Base-by-base conservation (phyloP, 106 monocot genomes). In the Posidonia australis region DNA sequence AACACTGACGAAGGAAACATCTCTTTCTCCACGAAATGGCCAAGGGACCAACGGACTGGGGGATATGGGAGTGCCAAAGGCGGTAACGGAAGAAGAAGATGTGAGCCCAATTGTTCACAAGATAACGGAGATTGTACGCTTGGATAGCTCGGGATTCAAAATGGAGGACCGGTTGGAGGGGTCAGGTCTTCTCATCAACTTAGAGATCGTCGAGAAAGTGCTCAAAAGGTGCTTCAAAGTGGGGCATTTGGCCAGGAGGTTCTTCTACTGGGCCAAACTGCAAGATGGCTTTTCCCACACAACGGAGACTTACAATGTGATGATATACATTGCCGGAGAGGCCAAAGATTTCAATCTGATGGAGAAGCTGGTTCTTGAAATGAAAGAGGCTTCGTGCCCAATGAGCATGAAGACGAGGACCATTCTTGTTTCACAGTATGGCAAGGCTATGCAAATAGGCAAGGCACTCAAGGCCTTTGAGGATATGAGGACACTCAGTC, bases 321-420 rank as follows among this genome's bases (percentile, higher is more conserved):
- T 93, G 81, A 53, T 81, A 32, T 86, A 86, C 62, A 86, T 93
- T 14, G 85, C 86, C 42, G 77, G 93, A 18, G 93, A 93, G 63
- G 67, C 63, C 26, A 51, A 63, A 64, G 76, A 86, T 1, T 75
- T 89, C 21, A 77, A 73, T 22, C 48, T 89, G 67, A 41, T 86
- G 46, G 89, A 93, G 76, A 72, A 68, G 62, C 71, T 93, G 60
- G 24, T 76, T 19, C 18, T 41, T 13, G 79, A 89, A 64, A 93
- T 93, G 93, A 73, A 86, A 19, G 60, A 68, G 27, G 72, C 72
- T 26, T 52, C 62, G 16, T 83, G 80, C 44, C 44, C 63, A 14
- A 83, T 68, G 47, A 68, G 80, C 63, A 71, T 84, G 25, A 89
- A 93, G 68, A 93, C 89, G 9, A 89, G 93, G 93, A 93, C 89